Evolutionary conservation across 1,284 basidiomycete genomes (phyloP).

Genomic region (Malassezia yamatoensis): DNA sequence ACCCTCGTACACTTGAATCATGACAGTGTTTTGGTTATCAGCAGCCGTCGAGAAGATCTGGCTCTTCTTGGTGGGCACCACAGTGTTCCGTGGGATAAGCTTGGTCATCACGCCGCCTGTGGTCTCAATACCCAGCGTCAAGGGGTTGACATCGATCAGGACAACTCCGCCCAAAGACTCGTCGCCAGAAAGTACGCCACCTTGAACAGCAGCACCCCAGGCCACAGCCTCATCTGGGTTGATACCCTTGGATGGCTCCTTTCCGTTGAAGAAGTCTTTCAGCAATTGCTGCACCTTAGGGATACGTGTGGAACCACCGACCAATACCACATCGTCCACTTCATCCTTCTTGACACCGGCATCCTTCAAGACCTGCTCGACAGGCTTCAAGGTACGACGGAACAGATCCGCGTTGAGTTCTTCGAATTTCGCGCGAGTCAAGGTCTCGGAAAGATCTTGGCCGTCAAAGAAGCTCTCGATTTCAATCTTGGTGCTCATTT

Average conservation of each 20-base stretch:
- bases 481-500: conserved; percentile 64
- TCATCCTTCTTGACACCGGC: conserved; percentile 95
- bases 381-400: conserved; percentile 98
- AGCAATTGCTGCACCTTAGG: conserved; percentile 95
- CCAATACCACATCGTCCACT: conserved; percentile 75
- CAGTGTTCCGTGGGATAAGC: conserved; percentile 89
- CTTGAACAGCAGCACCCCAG: conserved; percentile 94
- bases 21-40: conserved; percentile 47
- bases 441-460: conserved; percentile 91
- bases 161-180: conserved; percentile 71
- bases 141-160: conserved; percentile 87
- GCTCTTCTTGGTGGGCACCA: conserved; percentile 93
- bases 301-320: conserved; percentile 96
- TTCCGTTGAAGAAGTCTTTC: conserved; percentile 79
- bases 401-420: conserved; percentile 98
- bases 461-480: conserved; percentile 81
- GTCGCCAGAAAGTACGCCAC: conserved; percentile 83
- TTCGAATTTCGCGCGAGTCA: conserved; percentile 96
- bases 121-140: conserved; percentile 94
- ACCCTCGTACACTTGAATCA: conserved; percentile 78
- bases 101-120: conserved; percentile 98
- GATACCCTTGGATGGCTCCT: conserved; percentile 83
- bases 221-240: conserved; percentile 70
- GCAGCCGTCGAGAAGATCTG: conserved; percentile 80
- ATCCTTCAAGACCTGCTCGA: conserved; percentile 96